These are phyloP conservation scores for Diutina scorzettiae DNA, from an alignment of 1,139 yeast genomes.

Conservation along the genomic window DNA sequence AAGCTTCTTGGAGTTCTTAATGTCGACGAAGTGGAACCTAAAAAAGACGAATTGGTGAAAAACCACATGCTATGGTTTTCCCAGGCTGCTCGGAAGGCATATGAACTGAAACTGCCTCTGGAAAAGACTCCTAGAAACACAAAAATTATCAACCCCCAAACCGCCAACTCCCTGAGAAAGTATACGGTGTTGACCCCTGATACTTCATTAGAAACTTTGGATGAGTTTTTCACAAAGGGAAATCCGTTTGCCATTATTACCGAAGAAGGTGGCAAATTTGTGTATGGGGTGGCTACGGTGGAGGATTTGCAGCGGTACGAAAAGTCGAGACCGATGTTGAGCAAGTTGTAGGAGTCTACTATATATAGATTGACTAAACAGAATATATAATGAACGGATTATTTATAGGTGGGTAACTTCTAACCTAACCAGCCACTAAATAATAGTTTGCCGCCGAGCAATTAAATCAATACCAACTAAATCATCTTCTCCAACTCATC, in stretches of 20 bases:
- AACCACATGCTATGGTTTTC: slow-evolving; percentile 35
- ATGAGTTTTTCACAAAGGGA: slow-evolving; percentile 37
- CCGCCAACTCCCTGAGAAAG: slow-evolving; percentile 12
- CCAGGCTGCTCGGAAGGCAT: slow-evolving; percentile 23
- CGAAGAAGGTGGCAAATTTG: slow-evolving; percentile 41
- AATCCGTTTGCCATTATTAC: slow-evolving; percentile 49
- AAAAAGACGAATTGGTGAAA: slow-evolving; percentile 16
- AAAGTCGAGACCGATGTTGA: slow-evolving; percentile 37
- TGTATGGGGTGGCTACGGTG: slow-evolving; percentile 55
- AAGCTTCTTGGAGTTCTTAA: slow-evolving; percentile 45
- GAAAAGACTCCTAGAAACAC: slow-evolving; percentile 17
- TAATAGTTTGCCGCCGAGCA: no score
- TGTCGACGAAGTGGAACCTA: slow-evolving; percentile 27
- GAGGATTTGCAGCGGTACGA: slow-evolving; percentile 45
- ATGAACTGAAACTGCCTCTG: slow-evolving; percentile 14
- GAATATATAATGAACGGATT: no score
- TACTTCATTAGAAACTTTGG: slow-evolving; percentile 46
- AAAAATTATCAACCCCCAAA: slow-evolving; percentile 19
- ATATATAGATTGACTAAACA: no score
- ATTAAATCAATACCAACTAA: no score
- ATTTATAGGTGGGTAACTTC: no score
- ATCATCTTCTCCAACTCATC: no score
- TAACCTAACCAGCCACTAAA: no score
- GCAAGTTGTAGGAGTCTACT: background rate
- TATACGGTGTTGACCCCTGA: slow-evolving; percentile 40